Evolutionary conservation across 176 grass and related monocot genomes (phyloP).

Genomic region (Bonia amplexicaulis): DNA sequence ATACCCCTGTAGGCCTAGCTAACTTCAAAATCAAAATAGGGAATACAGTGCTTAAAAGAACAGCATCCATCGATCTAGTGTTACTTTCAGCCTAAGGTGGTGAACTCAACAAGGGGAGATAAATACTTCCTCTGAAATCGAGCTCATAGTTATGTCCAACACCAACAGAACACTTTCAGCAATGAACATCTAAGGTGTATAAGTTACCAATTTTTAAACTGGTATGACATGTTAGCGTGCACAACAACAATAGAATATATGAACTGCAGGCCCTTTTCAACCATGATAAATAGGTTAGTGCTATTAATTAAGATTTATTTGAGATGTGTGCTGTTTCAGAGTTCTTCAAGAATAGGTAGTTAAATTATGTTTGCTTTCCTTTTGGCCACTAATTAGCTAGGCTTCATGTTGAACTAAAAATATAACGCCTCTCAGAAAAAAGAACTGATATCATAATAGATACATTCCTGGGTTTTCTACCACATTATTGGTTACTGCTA

Average conservation of each 20-base stretch:
- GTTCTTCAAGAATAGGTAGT: neutral
- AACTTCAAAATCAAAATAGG: conserved; percentile 11
- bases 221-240: neutral
- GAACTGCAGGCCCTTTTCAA: neutral
- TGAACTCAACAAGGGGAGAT: neutral
- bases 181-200: neutral
- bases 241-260: neutral
- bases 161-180: neutral
- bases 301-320: neutral
- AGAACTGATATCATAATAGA: neutral
- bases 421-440: neutral
- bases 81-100: neutral
- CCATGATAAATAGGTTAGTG: neutral
- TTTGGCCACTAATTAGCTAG: neutral
- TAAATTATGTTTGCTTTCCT: neutral
- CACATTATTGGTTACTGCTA: too few species aligned
- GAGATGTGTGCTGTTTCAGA: neutral
- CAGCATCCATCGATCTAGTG: neutral
- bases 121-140: neutral
- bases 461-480: too few species aligned
- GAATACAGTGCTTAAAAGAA: neutral
- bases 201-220: neutral
- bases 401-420: neutral
- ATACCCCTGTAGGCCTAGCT: too few species aligned
- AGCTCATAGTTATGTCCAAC: neutral